Percentiles rank a stretch among this genome's conserved stretches.
phyloP scores from a whole-genome alignment of 2,329 filamentous ascomycete genomes.

The Microdochium nivale region DNA sequence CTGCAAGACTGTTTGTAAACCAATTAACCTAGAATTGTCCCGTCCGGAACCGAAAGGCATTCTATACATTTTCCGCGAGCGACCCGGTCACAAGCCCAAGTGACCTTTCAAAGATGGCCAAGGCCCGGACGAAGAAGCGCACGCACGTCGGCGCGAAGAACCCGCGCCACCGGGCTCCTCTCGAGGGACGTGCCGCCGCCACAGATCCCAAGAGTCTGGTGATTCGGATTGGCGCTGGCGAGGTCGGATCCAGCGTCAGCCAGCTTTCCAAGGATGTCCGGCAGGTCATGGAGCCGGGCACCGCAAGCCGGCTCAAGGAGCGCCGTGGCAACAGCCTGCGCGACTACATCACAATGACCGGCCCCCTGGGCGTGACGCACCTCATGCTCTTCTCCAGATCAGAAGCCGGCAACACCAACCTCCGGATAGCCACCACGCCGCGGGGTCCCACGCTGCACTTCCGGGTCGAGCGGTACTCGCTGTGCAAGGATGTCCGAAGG shows the following conservation, averaged over 20 bases:
- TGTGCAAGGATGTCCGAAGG: conserved; percentile 83
- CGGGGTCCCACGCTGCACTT: conserved; percentile 91
- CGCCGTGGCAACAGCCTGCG: conserved; percentile 77
- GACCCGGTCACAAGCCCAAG: not conserved
- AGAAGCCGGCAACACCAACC: conserved; percentile 81
- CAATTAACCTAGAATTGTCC: too few relatives aligned
- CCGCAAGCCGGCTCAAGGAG: conserved; percentile 82
- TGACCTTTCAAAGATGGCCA: conserved; percentile 52
- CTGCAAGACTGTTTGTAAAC: too few relatives aligned
- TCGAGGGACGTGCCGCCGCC: conserved; percentile 51
- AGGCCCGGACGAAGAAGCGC: conserved; percentile 76
- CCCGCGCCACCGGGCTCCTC: conserved; percentile 41
- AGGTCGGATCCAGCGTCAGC: conserved; percentile 84
- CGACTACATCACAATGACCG: conserved; percentile 94
- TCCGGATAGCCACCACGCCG: conserved; percentile 80
- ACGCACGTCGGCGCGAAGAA: conserved; percentile 67
- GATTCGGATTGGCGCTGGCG: conserved; percentile 88
- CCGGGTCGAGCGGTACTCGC: conserved; percentile 85
- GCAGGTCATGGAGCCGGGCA: conserved; percentile 91
- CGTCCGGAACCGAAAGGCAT: too few relatives aligned
- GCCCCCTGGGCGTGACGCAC: conserved; percentile 87
- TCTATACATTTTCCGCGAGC: not conserved
- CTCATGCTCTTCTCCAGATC: conserved; percentile 89
- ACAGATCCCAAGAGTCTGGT: conserved; percentile 93
- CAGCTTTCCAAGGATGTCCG: conserved; percentile 89